Base-by-base conservation (phyloP, 139 green algal species). In the Coelastrella sp. region DNA sequence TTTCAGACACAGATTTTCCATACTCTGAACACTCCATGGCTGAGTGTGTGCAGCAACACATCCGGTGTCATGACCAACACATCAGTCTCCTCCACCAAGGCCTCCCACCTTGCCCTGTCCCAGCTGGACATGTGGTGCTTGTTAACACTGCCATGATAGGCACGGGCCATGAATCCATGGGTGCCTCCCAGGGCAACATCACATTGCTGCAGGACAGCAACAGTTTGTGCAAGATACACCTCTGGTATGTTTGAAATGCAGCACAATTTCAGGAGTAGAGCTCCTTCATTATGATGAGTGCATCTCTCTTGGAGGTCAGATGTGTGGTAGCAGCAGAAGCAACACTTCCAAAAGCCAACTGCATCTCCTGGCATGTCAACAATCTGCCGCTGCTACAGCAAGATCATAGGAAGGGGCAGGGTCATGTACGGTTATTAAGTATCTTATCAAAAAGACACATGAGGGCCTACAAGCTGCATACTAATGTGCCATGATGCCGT, bases 21-120 rank as follows among this genome's bases (percentile, higher is more conserved):
- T 65, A 91, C 87, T 78, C 22, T 74, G 49, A 91, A 72, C 10
- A 80, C 60, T 15, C 78, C 87, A 35, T 91, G 87, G 49, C 76
- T 80, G 61, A 86, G 65, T 6, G 63, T 72, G 61, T 91, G 87
- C 87, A 91, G 87, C 65, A 86, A 56, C 56, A 91, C 87, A 58
- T 91, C 87, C 7, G 87, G 87, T 75, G 87, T 91, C 87, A 91
- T 91, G 20, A 91, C 78, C 63, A 91, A 57, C 61, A 85, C 78
- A 25, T 90, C 87, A 7, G 25, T 59, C 11, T 57, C 87, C 0
- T 17, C 87, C 65, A 78, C 11, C 63, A 65, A 17, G 12, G 10
- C 79, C 17, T 82, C 65, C 78, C 87, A 86, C 22, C 24, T 68
- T 24, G 66, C 25, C 60, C 87, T 76, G 63, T 9, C 14, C 78